Evolutionary conservation across 768 basidiomycete species (phyloP).

Genomic region (Myochromella boudieri): DNA sequence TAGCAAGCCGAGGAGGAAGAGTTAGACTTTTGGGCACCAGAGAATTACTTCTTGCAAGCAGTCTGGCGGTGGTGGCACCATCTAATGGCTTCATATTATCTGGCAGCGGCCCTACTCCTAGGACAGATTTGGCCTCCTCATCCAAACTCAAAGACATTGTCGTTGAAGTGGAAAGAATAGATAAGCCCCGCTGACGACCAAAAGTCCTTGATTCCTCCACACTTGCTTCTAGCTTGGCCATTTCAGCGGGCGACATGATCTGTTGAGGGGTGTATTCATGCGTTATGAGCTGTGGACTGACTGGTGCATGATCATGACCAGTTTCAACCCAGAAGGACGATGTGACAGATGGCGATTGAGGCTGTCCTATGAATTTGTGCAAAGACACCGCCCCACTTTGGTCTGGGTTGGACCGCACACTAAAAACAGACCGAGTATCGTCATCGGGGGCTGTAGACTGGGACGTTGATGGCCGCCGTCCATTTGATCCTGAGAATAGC

Average conservation of each 20-base stretch:
- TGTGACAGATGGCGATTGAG: slow-evolving; percentile 21
- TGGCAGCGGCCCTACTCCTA: slow-evolving; percentile 26
- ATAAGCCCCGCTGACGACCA: slow-evolving; percentile 32
- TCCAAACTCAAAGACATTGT: slow-evolving; percentile 30
- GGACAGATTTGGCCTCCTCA: slow-evolving; percentile 22
- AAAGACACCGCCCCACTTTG: slow-evolving; percentile 20
- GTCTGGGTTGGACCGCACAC: slow-evolving; percentile 46
- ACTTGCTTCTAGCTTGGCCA: slow-evolving; percentile 59
- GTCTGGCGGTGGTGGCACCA: too few relatives aligned
- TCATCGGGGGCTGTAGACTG: slow-evolving; percentile 44
- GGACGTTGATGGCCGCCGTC: slow-evolving; percentile 53
- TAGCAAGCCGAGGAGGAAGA: slow-evolving; percentile 16
- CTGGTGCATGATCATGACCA: slow-evolving; percentile 32
- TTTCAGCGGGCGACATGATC: slow-evolving; percentile 67
- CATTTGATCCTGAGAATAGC: slow-evolving; percentile 62
- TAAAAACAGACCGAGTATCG: slow-evolving; percentile 56
- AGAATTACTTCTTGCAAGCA: slow-evolving; percentile 21
- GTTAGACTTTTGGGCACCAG: slow-evolving; percentile 16
- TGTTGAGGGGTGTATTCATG: slow-evolving; percentile 60
- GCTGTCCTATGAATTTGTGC: slow-evolving; percentile 24
- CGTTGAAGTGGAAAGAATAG: slow-evolving; percentile 40
- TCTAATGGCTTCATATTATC: too few relatives aligned
- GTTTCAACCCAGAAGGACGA: slow-evolving; percentile 53
- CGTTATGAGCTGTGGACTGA: slow-evolving; percentile 29
- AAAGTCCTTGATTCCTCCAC: slow-evolving; percentile 30